Conservation (phyloP, 2,329 filamentous ascomycete species). For the Cordyceps farinosa region DNA sequence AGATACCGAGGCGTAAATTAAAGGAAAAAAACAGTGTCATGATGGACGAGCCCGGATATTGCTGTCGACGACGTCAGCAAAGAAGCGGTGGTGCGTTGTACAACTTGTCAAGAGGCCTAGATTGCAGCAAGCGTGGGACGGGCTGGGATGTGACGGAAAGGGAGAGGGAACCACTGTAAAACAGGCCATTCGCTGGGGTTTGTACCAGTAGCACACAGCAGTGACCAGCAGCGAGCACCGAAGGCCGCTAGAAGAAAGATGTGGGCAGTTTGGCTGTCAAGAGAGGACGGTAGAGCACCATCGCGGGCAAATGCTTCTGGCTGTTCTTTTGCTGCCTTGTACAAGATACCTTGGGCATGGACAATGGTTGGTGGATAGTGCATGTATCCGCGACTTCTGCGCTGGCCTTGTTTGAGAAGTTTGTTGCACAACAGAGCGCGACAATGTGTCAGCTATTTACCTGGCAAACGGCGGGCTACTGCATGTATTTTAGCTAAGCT, state of each 20-base stretch:
- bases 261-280: background rate
- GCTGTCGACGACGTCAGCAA: background rate
- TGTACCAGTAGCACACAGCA: background rate
- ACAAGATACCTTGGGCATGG: too few relatives aligned
- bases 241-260: conserved; percentile 12
- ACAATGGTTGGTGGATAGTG: too few relatives aligned
- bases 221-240: background rate
- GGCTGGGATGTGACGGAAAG: background rate
- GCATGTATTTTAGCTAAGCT: too few relatives aligned
- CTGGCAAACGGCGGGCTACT: too few relatives aligned
- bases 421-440: too few relatives aligned
- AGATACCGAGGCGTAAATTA: background rate
- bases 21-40: background rate
- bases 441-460: too few relatives aligned
- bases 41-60: too few relatives aligned
- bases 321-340: too few relatives aligned
- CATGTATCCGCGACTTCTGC: too few relatives aligned
- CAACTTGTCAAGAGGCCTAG: background rate
- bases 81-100: background rate
- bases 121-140: background rate
- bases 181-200: background rate
- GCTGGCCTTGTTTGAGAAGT: too few relatives aligned
- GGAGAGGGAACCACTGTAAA: background rate
- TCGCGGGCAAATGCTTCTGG: too few relatives aligned
- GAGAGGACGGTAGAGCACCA: too few relatives aligned